Evolutionary conservation across 2,329 filamentous ascomycete species (phyloP).

Genomic region (Aureobasidium sp.): DNA sequence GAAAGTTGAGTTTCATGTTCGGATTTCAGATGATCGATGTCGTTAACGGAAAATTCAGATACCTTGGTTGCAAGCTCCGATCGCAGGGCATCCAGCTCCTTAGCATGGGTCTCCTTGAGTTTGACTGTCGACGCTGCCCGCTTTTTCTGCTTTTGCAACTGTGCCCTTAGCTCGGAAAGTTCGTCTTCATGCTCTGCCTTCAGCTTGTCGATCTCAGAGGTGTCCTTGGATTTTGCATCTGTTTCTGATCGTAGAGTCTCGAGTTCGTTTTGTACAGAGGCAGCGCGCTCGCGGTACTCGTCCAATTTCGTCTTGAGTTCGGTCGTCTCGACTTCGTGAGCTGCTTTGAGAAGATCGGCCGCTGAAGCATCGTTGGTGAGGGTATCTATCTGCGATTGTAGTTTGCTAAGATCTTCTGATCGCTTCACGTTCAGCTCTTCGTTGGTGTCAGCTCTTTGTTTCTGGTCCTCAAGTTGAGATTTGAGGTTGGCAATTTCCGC

Average conservation of each 20-base stretch:
- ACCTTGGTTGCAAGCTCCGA: conserved; percentile 15
- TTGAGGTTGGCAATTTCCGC: not conserved
- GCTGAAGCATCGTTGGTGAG: not conserved
- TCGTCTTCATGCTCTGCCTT: not conserved
- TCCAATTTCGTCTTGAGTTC: not conserved
- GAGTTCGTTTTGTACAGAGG: not conserved
- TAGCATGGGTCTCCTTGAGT: conserved; percentile 17
- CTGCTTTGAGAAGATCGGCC: not conserved
- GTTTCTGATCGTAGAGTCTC: not conserved
- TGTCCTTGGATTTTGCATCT: not conserved
- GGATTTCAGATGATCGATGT: conserved; percentile 14
- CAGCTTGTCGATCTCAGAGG: not conserved
- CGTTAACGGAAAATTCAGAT: conserved; percentile 8
- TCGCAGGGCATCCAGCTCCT: conserved; percentile 18
- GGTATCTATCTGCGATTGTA: not conserved
- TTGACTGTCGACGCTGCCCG: not conserved
- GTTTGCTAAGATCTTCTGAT: not conserved
- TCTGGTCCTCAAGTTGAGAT: not conserved
- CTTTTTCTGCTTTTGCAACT: conserved; percentile 2
- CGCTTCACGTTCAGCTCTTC: not conserved
- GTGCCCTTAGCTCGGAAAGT: not conserved
- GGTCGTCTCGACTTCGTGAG: not conserved
- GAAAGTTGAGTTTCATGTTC: conserved; percentile 18
- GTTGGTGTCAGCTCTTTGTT: not conserved
- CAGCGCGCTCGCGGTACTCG: not conserved